Evolutionary conservation across 257 asterid genomes (phyloP).

Genomic region (Solanum microdontum): DNA sequence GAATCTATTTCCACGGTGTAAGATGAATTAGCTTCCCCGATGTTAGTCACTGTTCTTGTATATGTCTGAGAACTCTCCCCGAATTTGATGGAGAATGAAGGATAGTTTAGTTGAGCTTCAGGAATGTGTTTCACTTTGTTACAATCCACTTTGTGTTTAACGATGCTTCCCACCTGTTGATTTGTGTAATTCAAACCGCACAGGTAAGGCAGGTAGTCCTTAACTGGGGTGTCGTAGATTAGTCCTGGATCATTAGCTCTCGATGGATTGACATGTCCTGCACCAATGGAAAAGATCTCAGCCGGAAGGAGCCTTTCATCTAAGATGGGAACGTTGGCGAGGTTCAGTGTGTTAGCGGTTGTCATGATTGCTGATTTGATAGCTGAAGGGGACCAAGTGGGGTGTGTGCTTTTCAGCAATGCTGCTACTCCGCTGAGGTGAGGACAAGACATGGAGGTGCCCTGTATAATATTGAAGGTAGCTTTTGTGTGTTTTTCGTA

Average conservation of each 20-base stretch:
- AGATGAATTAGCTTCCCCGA: slow-evolving; percentile 17
- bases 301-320: slow-evolving; percentile 25
- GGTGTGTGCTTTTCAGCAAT: not conserved
- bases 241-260: slow-evolving; percentile 37
- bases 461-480: not conserved
- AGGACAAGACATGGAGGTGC: not conserved
- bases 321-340: slow-evolving; percentile 8
- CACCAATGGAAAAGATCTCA: slow-evolving; percentile 16
- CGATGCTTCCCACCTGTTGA: slow-evolving; percentile 1
- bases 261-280: slow-evolving; percentile 39
- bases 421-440: not conserved
- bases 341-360: slow-evolving; percentile 26
- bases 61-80: slow-evolving; percentile 8
- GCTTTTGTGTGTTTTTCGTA: not conserved
- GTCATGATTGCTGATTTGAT: slow-evolving; percentile 51
- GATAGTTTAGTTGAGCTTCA: slow-evolving; percentile 12
- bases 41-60: slow-evolving; percentile 24
- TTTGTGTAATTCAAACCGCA: slow-evolving; percentile 34
- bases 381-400: slow-evolving; percentile 19
- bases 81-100: slow-evolving; percentile 2
- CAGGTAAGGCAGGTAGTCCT: slow-evolving; percentile 35
- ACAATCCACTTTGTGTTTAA: slow-evolving; percentile 19
- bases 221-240: slow-evolving; percentile 22
- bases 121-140: slow-evolving; percentile 2
- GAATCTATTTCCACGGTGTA: slow-evolving; percentile 9